phyloP scores from a whole-genome alignment of 202 grass and related monocot genomes.

The Thinopyrum obtusiflorum region DNA sequence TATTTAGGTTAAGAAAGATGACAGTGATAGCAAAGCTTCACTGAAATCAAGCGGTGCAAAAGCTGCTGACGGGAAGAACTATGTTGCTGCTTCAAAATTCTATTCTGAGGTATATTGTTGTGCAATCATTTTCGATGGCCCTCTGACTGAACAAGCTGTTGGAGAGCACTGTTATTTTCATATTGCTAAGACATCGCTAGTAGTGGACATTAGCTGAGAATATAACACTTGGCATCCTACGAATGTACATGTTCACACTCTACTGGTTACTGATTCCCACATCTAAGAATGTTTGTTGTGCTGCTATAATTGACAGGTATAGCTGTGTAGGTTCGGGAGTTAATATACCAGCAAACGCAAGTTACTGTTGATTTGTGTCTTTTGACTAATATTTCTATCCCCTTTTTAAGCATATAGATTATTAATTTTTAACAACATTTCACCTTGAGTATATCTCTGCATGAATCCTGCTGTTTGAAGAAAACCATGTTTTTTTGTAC shows the following conservation, averaged over 20 bases:
- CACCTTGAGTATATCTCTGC: background rate
- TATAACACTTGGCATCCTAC: background rate
- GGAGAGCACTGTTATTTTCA: background rate
- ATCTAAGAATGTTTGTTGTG: background rate
- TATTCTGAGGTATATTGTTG: constrained; percentile 18
- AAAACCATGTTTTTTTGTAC: background rate
- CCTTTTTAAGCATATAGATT: background rate
- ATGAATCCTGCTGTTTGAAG: background rate
- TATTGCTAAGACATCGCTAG: background rate
- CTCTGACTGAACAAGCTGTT: background rate
- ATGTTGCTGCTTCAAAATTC: constrained; percentile 13
- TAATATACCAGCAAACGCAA: background rate
- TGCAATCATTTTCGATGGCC: background rate
- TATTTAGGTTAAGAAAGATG: background rate
- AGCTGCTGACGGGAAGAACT: constrained; percentile 12
- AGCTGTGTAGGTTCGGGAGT: background rate
- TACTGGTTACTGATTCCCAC: background rate
- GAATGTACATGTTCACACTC: background rate
- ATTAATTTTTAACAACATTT: background rate
- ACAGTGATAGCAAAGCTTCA: background rate
- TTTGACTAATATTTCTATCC: background rate
- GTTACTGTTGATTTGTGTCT: background rate
- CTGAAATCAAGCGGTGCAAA: constrained; percentile 19
- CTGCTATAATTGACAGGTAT: background rate
- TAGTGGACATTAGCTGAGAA: background rate